Evolutionary conservation across 83 land plant genomes (phyloP), one percentile per base, ranked within the genome.

Genomic region (Picea abies): DNA sequence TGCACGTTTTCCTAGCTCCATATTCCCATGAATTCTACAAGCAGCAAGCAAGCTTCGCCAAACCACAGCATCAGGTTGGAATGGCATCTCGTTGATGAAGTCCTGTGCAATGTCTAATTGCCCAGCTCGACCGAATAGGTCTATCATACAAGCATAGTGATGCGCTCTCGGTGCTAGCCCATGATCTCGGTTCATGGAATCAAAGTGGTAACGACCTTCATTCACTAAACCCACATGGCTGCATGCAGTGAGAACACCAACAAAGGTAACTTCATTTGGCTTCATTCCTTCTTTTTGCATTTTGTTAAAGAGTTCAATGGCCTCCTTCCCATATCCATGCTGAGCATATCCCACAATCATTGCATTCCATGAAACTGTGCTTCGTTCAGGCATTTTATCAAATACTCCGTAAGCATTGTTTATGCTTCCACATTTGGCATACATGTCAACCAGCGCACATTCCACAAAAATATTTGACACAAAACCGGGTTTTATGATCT

Each of bases 361-460:
- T 22, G 81, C 84, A 84, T 89, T 89, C 90, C 90, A 89, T 1
- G 88, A 81, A 25, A 89, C 86, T 26, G 81, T 58, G 63, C 80
- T 84, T 70, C 62, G 89, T 32, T 67, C 64, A n/a, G 20, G 25
- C 85, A 86, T 86, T 19, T 69, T 19, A 81, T 82, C 76, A 67
- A 88, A 88, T 41, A 87, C 26, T 72, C 78, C 67, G 16, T 82
- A 56, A 25, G 92, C 92, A 4, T 69, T 64, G 41, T 82, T 84
- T 62, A 90, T 56, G 23, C 14, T 58, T 7, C 88, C 87, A 83
- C 92, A 87, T 63, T 90, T 87, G 17, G 86, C 84, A 75, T 90
- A 90, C 87, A 90, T 79, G 81, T 87, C 86, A 20, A 83, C 81
- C 78, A 90, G 63, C 72, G 88, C 78, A 81, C 82, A 85, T 37